phyloP scores from a whole-genome alignment of 306 rosid species.

The Malus fusca region DNA sequence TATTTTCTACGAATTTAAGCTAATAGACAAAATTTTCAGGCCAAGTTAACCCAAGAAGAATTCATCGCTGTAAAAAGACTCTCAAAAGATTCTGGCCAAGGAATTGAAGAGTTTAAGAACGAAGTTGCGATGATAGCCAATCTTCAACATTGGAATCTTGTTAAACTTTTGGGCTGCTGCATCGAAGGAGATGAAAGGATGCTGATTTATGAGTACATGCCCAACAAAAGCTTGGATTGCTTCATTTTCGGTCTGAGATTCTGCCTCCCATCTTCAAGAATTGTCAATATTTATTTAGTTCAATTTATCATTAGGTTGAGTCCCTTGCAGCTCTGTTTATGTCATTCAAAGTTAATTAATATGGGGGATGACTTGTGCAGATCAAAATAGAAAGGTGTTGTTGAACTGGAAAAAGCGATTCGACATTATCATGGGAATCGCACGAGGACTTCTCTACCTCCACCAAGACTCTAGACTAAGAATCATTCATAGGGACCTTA shows the following conservation, averaged over 20 bases:
- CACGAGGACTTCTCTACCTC: conserved; percentile 21
- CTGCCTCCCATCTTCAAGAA: background rate
- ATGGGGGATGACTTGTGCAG: background rate
- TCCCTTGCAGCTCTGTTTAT: background rate
- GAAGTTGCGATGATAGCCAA: conserved; percentile 20
- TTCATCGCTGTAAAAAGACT: conserved; percentile 23
- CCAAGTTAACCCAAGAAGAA: conserved; percentile 1
- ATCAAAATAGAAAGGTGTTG: background rate
- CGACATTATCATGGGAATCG: conserved; percentile 17
- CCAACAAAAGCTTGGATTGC: background rate
- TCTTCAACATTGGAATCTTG: conserved; percentile 21
- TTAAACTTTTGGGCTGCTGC: conserved; percentile 16
- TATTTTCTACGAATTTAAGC: background rate
- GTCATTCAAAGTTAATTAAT: background rate
- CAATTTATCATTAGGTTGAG: background rate
- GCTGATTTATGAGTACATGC: background rate
- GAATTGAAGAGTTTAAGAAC: conserved; percentile 23
- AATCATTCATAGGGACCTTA: conserved; percentile 26
- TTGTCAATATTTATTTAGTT: background rate
- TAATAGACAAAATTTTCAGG: background rate
- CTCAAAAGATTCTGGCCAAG: conserved; percentile 21
- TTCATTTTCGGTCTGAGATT: conserved; percentile 10
- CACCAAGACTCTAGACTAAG: conserved; percentile 21
- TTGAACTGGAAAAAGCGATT: conserved; percentile 13
- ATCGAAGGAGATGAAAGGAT: conserved; percentile 10